Percentiles rank a stretch among this genome's conserved stretches.
These are phyloP conservation scores for Elaphomyces granulatus DNA, from an alignment of 495 filamentous ascomycete genomes.

Conservation along the genomic window DNA sequence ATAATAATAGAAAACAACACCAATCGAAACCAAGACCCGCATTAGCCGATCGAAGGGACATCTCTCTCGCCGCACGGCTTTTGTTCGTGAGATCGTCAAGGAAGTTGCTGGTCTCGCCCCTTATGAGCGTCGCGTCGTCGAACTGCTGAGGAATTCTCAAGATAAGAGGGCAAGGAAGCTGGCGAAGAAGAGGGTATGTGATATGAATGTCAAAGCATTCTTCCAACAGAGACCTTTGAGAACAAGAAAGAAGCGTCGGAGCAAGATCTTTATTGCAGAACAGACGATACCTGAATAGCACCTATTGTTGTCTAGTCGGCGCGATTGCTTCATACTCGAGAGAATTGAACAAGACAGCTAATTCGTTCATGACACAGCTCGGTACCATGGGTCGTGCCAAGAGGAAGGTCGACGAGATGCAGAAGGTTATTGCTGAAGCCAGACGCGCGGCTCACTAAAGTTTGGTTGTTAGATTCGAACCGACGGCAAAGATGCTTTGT, in stretches of 20 bases:
- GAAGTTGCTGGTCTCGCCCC: constrained; percentile 86
- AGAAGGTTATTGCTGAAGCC: constrained; percentile 91
- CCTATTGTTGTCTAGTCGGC: too few relatives aligned
- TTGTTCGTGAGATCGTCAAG: constrained; percentile 89
- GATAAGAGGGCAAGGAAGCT: constrained; percentile 99
- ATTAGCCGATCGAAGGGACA: constrained; percentile 84
- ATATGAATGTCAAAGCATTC: background rate
- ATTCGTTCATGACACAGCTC: too few relatives aligned
- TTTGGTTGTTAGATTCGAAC: too few relatives aligned
- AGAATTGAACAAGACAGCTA: too few relatives aligned
- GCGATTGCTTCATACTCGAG: too few relatives aligned
- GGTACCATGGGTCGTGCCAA: constrained; percentile 96
- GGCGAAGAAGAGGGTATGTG: constrained; percentile 87
- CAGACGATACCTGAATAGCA: too few relatives aligned
- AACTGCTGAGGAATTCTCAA: constrained; percentile 95
- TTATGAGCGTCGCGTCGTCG: constrained; percentile 96
- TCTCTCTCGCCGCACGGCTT: constrained; percentile 81
- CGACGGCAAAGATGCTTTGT: too few relatives aligned
- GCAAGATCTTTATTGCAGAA: background rate
- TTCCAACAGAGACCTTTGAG: too few relatives aligned
- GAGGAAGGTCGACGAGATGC: constrained; percentile 97
- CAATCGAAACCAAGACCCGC: constrained; percentile 66
- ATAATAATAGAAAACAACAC: constrained; percentile 91
- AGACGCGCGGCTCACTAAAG: constrained; percentile 73
- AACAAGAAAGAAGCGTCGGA: background rate